Evolutionary conservation across 1,284 basidiomycete species (phyloP).

Genomic region (Microbotryum scabiosae): DNA sequence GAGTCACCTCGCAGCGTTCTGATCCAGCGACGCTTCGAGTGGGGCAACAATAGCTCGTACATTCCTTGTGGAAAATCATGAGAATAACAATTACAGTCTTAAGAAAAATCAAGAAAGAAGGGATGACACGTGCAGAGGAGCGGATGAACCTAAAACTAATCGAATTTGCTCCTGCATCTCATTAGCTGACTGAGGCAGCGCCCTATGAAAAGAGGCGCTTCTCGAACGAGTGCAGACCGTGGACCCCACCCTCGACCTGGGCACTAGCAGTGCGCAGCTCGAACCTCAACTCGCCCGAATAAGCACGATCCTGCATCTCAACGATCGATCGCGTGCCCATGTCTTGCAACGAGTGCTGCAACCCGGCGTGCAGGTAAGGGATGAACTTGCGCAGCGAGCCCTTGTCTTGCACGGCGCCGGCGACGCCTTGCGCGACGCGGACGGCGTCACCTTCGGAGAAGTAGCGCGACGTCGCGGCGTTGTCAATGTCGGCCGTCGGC

Average conservation of each 20-base stretch:
- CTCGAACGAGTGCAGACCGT: conserved; percentile 78
- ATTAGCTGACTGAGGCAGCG: background rate
- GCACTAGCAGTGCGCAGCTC: conserved; percentile 92
- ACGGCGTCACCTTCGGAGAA: conserved; percentile 91
- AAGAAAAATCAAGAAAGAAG: no score
- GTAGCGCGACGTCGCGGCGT: conserved; percentile 93
- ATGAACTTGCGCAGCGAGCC: conserved; percentile 67
- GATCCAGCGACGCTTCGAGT: no score
- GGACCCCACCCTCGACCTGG: conserved; percentile 91
- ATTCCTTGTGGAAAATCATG: no score
- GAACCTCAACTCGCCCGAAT: conserved; percentile 66
- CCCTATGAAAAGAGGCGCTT: conserved; percentile 52
- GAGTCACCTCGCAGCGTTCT: no score
- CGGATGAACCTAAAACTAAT: no score
- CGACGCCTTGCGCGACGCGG: conserved; percentile 96
- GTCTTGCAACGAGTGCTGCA: conserved; percentile 86
- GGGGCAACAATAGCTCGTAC: no score
- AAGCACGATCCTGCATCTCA: conserved; percentile 57
- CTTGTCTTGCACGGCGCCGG: conserved; percentile 95
- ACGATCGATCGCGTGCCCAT: conserved; percentile 66
- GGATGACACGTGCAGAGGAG: no score
- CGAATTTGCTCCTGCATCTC: no score
- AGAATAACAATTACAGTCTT: no score
- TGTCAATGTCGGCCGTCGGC: conserved; percentile 51
- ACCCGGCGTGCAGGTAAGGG: conserved; percentile 82